Evolutionary conservation across 140 eudicot genomes (phyloP).

Genomic region (Bidens hawaiensis): DNA sequence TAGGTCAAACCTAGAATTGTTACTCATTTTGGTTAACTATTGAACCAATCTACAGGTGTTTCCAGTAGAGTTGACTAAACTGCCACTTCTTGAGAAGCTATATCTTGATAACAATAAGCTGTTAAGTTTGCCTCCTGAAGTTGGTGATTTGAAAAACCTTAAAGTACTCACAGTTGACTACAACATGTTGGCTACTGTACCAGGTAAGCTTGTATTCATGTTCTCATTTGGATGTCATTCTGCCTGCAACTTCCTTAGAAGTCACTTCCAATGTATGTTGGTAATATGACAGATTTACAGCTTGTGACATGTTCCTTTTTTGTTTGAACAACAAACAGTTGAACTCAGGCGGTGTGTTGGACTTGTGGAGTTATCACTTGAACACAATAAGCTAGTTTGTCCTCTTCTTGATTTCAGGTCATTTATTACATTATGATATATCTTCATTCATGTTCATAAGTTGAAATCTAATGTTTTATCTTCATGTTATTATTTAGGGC

Average conservation of each 20-base stretch:
- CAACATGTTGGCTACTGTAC: slow-evolving; percentile 77
- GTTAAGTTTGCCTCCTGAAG: slow-evolving; percentile 66
- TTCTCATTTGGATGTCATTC: slow-evolving; percentile 9
- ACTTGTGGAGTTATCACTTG: slow-evolving; percentile 90
- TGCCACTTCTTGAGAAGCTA: slow-evolving; percentile 82
- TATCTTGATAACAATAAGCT: slow-evolving; percentile 79
- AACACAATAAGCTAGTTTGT: slow-evolving; percentile 94
- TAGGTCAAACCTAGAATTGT: slow-evolving; percentile 6
- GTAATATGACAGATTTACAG: slow-evolving; percentile 31
- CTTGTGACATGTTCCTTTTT: slow-evolving; percentile 39
- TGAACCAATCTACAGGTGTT: slow-evolving; percentile 45
- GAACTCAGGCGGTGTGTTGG: slow-evolving; percentile 83
- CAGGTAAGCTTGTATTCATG: slow-evolving; percentile 49
- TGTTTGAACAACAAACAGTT: slow-evolving; percentile 53
- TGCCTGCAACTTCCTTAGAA: slow-evolving; percentile 17
- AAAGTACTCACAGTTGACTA: slow-evolving; percentile 79
- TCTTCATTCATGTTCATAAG: neutral
- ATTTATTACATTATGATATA: slow-evolving; percentile 4
- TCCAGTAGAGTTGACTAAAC: slow-evolving; percentile 77
- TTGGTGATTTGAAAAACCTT: slow-evolving; percentile 69
- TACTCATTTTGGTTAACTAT: neutral
- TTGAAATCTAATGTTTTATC: slow-evolving; percentile 10
- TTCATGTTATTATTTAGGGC: slow-evolving; percentile 50
- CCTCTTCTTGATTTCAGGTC: slow-evolving; percentile 99
- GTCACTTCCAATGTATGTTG: slow-evolving; percentile 27